Evolutionary conservation across 2,329 filamentous ascomycete genomes (phyloP), one percentile per base, ranked within the genome.

Genomic region (Fusarium sp.): DNA sequence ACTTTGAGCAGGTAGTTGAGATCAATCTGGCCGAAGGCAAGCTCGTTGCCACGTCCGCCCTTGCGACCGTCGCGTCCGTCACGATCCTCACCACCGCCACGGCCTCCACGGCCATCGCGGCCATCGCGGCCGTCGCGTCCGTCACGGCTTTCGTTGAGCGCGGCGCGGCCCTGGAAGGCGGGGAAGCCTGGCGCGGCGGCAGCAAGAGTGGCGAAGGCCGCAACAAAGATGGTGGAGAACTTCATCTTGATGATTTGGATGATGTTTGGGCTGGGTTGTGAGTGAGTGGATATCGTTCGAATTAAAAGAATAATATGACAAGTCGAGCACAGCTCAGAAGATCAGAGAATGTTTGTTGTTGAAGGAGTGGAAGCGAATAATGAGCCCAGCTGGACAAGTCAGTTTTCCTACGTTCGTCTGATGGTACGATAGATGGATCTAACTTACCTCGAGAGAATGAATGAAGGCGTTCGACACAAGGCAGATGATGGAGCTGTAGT

Each of bases 1-100:
- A 88, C 75, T 70, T 82, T 81, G 74, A 87, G 84, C 65, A 85
- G 83, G 79, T 88, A 85, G 82, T 84, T 83, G 69, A 85, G 77
- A 76, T 85, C 84, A 47, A 84, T 72, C 68, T 80, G 76, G 72
- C 80, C 74, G 79, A 87, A 85, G 66, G 76, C 75, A 77, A 87
- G 82, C 70, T 81, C 78, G 79, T 83, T 82, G 78, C 86, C 79
- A 74, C 80, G 79, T 68, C 79, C 77, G 57, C 85, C 79, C 75
- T 88, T 82, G 65, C 85, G 81, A 14, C 60, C 60, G 31, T 36
- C 38, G 22, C 40, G 18, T 6, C 25, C 52, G 18, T 50, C 62
- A 11, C 54, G 63, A 5, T 56, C 70, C 13, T 42, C 69, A 9
- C 65, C 29, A 2, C 38, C 13, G 13, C 35, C 35, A 5, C 50